These are phyloP conservation scores for Fereydounia khargensis DNA, from an alignment of 1,284 basidiomycete species.

Conservation along the genomic window DNA sequence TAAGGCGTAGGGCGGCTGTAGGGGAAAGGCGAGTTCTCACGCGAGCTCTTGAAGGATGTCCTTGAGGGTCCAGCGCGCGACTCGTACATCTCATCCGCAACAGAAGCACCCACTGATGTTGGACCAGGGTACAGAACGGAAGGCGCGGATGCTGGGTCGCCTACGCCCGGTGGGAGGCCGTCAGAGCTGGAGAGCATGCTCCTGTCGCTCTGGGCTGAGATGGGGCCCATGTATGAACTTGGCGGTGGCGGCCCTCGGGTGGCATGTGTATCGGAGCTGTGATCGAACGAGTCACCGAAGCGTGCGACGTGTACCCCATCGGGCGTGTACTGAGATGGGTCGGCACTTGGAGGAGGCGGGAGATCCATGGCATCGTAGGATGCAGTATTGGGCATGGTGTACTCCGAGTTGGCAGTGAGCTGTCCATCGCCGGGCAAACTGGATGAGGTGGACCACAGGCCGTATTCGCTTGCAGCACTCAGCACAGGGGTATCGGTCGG, in stretches of 20 bases:
- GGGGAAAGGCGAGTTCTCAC: constrained; percentile 21
- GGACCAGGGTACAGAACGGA: too few species aligned
- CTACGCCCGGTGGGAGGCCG: too few species aligned
- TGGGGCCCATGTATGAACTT: too few species aligned
- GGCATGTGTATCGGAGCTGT: constrained; percentile 6
- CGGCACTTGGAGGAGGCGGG: too few species aligned
- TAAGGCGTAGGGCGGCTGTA: constrained; percentile 11
- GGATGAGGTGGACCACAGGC: constrained; percentile 16
- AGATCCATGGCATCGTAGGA: constrained; percentile 15
- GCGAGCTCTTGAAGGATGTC: constrained; percentile 3
- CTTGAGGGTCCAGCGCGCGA: constrained; percentile 30
- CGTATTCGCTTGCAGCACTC: constrained; percentile 11
- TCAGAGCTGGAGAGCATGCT: too few species aligned
- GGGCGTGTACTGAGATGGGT: constrained; percentile 4
- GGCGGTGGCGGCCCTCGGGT: too few species aligned
- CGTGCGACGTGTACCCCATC: constrained; percentile 7
- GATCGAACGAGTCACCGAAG: constrained; percentile 6
- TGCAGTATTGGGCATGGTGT: constrained; percentile 13
- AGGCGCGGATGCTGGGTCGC: too few species aligned
- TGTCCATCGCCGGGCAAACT: constrained; percentile 10
- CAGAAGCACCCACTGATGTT: too few species aligned
- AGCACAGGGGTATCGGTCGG: constrained; percentile 18
- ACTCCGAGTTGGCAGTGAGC: constrained; percentile 4
- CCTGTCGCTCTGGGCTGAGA: too few species aligned
- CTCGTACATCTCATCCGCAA: constrained; percentile 19